Evolutionary conservation across 805 yeast species (phyloP).

Genomic region (Yarrowia porcina): DNA sequence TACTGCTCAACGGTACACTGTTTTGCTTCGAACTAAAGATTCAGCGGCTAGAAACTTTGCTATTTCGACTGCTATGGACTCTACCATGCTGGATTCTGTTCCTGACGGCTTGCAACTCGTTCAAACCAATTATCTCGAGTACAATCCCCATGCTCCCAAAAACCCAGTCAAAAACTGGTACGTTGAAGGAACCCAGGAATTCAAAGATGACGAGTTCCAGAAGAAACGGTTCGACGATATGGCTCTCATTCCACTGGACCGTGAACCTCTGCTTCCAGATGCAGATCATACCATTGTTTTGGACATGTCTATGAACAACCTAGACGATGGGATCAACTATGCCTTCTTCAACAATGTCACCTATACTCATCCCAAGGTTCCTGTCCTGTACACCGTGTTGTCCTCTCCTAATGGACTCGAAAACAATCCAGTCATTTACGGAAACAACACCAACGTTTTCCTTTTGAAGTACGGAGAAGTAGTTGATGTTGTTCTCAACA

Average conservation of each 20-base stretch:
- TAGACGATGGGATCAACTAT: conserved; percentile 80
- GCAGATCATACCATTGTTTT: conserved; percentile 64
- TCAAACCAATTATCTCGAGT: conserved; percentile 66
- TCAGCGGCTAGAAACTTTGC: conserved; percentile 63
- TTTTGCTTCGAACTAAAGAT: conserved; percentile 67
- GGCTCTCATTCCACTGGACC: conserved; percentile 59
- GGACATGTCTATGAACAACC: conserved; percentile 74
- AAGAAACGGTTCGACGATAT: conserved; percentile 67
- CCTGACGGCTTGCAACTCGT: conserved; percentile 65
- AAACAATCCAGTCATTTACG: conserved; percentile 35
- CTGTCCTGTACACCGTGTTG: conserved; percentile 29
- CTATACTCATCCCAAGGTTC: conserved; percentile 28
- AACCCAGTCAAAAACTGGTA: conserved; percentile 41
- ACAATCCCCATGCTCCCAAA: conserved; percentile 39
- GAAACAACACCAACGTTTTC: conserved; percentile 50
- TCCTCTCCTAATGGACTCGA: conserved; percentile 30
- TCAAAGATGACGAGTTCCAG: conserved; percentile 35
- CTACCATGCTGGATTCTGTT: conserved; percentile 68
- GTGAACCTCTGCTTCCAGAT: conserved; percentile 54
- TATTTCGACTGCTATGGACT: conserved; percentile 75
- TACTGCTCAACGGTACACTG: conserved; percentile 85
- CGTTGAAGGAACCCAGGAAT: neutral
- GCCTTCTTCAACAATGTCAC: conserved; percentile 46
- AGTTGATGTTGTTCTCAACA: conserved; percentile 79
- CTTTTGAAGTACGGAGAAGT: conserved; percentile 65